phyloP scores from a whole-genome alignment of 768 basidiomycete species.

The Paxillus involutus region DNA sequence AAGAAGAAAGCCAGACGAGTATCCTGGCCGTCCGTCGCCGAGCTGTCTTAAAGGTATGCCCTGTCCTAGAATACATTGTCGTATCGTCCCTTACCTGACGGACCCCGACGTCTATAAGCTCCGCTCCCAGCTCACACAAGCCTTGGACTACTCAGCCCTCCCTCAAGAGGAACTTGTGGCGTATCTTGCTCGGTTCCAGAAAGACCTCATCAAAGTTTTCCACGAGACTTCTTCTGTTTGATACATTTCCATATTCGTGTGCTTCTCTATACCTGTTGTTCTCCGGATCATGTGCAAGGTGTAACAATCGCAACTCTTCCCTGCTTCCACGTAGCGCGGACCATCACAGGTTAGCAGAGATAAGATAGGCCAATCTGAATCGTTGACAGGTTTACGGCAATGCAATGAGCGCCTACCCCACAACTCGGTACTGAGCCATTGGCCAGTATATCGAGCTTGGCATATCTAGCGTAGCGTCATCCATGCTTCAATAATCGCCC shows the following conservation, averaged over 20 bases:
- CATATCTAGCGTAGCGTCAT: neutral
- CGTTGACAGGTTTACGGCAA: constrained; percentile 11
- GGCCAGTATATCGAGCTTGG: neutral
- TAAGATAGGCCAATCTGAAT: neutral
- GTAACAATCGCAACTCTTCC: neutral
- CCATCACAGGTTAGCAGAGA: constrained; percentile 15
- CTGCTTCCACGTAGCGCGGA: neutral
- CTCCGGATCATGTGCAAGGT: neutral
- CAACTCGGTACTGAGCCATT: neutral
- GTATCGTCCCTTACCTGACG: neutral
- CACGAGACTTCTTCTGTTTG: constrained; percentile 20
- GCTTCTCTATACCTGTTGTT: neutral
- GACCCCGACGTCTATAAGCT: constrained; percentile 44
- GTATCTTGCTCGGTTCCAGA: constrained; percentile 70
- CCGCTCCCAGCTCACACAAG: constrained; percentile 73
- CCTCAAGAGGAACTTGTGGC: constrained; percentile 67
- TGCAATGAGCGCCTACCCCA: neutral
- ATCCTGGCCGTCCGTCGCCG: constrained; percentile 63
- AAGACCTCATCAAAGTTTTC: constrained; percentile 58
- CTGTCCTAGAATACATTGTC: neutral
- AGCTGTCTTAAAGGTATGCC: constrained; percentile 61
- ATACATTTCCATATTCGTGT: constrained; percentile 1
- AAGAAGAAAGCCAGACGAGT: constrained; percentile 62
- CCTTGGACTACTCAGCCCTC: constrained; percentile 67
- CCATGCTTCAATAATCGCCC: constrained; percentile 11